Percentiles rank a stretch among this genome's conserved stretches.
Conservation (phyloP, 2,329 filamentous ascomycete species). For the Sclerotinia minor region DNA sequence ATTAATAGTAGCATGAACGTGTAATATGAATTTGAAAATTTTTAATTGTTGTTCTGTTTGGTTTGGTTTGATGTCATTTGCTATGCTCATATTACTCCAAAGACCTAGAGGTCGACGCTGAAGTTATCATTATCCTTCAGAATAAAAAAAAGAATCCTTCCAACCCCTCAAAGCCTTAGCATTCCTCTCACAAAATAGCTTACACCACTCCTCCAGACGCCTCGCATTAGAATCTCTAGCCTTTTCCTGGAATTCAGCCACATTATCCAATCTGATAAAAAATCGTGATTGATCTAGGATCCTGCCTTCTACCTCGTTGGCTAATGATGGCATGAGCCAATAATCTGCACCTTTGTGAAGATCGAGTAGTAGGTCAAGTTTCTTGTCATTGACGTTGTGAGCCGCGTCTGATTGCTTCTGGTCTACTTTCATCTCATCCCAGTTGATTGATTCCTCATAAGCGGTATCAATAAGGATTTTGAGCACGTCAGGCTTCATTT, state of each 20-base stretch:
- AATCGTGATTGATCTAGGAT: slow-evolving; percentile 28
- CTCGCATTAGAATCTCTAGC: slow-evolving; percentile 27
- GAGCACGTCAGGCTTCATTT: neutral
- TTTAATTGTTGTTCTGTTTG: neutral
- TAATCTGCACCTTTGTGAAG: slow-evolving; percentile 35
- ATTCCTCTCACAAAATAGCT: slow-evolving; percentile 28
- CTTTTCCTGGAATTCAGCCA: slow-evolving; percentile 22
- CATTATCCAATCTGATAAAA: slow-evolving; percentile 35
- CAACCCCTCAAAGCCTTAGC: neutral
- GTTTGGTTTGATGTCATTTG: neutral
- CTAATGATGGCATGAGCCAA: slow-evolving; percentile 31
- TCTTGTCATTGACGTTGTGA: slow-evolving; percentile 25
- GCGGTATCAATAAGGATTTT: slow-evolving; percentile 9
- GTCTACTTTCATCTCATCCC: slow-evolving; percentile 25
- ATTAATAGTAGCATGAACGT: neutral
- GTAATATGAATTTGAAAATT: slow-evolving; percentile 17
- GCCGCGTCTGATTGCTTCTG: slow-evolving; percentile 20
- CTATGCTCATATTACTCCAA: too few species aligned
- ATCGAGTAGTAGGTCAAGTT: slow-evolving; percentile 34
- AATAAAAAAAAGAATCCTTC: neutral
- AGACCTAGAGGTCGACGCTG: neutral
- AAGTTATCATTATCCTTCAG: neutral
- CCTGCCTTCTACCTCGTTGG: slow-evolving; percentile 31
- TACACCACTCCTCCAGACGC: slow-evolving; percentile 28
- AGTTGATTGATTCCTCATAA: slow-evolving; percentile 13